These are phyloP conservation scores for Fusarium beomiforme DNA, from an alignment of 2,329 filamentous ascomycete species.

Conservation along the genomic window DNA sequence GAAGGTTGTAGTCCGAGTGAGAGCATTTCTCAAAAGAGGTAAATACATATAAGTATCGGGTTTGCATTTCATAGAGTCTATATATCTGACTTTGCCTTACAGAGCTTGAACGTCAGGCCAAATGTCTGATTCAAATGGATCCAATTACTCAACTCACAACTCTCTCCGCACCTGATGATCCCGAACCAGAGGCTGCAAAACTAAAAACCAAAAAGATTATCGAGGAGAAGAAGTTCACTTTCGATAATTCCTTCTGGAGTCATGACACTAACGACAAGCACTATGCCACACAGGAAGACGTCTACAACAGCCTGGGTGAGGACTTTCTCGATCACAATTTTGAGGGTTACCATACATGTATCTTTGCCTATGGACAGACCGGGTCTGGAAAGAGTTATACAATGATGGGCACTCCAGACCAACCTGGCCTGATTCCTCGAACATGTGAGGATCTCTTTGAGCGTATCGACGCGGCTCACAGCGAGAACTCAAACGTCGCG, in stretches of 20 bases:
- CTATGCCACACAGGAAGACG: constrained; percentile 91
- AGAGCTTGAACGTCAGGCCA: constrained; percentile 84
- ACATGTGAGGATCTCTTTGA: constrained; percentile 97
- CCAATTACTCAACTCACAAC: constrained; percentile 86
- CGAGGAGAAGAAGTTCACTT: constrained; percentile 92
- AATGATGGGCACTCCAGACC: constrained; percentile 90
- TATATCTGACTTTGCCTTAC: constrained; percentile 7
- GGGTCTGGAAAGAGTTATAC: constrained; percentile 98
- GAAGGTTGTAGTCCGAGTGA: constrained; percentile 81
- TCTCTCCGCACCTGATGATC: constrained; percentile 74
- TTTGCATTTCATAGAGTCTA: neutral
- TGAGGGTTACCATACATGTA: constrained; percentile 98
- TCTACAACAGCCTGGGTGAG: constrained; percentile 93
- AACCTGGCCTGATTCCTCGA: constrained; percentile 90
- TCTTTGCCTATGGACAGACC: constrained; percentile 98
- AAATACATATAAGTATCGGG: constrained; percentile 34
- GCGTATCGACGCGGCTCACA: constrained; percentile 80
- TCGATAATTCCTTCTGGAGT: constrained; percentile 99
- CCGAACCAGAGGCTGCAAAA: constrained; percentile 61
- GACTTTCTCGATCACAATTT: constrained; percentile 99
- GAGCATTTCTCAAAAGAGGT: constrained; percentile 84
- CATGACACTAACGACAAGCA: constrained; percentile 81
- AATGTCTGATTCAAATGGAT: constrained; percentile 93
- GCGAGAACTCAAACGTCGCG: constrained; percentile 88
- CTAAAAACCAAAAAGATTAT: constrained; percentile 76